Evolutionary conservation across 208 protist genomes (phyloP), one percentile per base, ranked within the genome.

Genomic region (Naegleria fowleri): DNA sequence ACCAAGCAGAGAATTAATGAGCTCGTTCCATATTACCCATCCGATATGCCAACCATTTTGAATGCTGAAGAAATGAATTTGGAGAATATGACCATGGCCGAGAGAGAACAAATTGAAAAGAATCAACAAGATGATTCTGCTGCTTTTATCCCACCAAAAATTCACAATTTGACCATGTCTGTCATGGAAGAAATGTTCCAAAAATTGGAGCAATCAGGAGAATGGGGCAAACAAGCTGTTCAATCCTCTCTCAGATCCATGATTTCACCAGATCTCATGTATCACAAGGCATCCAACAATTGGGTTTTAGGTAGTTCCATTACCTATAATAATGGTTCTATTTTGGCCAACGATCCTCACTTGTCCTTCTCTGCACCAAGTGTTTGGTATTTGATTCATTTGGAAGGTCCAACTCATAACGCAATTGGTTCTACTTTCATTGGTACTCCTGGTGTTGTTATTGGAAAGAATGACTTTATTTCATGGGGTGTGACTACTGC

Each of bases 381-480:
- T 15, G 43, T 85, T 36, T 91, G 55, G 90, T 52, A 83, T 85
- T 76, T 87, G 55, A 36, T 36, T 76, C 52, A 75, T 79, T 83
- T 91, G 15, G 7, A 83, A 33, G 15, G 22, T 85, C 33, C n/a
- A 51, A 40, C 58, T 25, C 15, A 58, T 13, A 59, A 51, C 16
- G 59, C 40, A 5, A 87, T 83, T 51, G 90, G 90, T 85, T 29
- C 67, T 36, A 25, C 52, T 16, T 88, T 91, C n/a, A 39, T 39
- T 76, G 67, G 67, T 83, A 5, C 11, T 83, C 90, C 90, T 11
- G 90, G 90, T 43, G n/a, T 91, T 51, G 40, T 91, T 22, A 48
- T 91, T 51, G 90, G 90, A n/a, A 59, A 36, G 39, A 91, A 91
- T 33, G 25, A 85, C 15, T 19, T 83, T 36, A 91, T 91, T 91